Evolutionary conservation across 2,329 filamentous ascomycete genomes (phyloP).

Genomic region (Beauveria rudraprayagi): DNA sequence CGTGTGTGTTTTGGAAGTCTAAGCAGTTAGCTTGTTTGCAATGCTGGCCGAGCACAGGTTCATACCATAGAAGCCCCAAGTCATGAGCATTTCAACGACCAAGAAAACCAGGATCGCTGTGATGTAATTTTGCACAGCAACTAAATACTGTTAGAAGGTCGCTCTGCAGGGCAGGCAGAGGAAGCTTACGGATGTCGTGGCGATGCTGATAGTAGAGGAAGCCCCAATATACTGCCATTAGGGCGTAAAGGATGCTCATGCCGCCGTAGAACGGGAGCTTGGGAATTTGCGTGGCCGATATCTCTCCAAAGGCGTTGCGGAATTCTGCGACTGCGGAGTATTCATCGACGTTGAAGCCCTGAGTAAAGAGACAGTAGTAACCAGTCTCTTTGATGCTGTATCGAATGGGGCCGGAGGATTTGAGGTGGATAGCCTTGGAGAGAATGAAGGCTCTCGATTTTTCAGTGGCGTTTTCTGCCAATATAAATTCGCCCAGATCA

Average conservation of each 20-base stretch:
- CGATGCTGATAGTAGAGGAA: constrained; percentile 94
- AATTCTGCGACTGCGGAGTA: constrained; percentile 84
- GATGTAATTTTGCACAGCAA: constrained; percentile 98
- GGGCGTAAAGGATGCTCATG: constrained; percentile 85
- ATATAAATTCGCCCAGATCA: constrained; percentile 78
- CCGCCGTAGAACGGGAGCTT: constrained; percentile 97
- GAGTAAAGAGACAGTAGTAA: constrained; percentile 89
- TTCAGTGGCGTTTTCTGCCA: constrained; percentile 66
- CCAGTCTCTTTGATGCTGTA: constrained; percentile 85
- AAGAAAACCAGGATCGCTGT: constrained; percentile 93
- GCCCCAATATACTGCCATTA: constrained; percentile 77
- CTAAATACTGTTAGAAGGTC: constrained; percentile 35
- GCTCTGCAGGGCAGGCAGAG: background rate
- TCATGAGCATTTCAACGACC: constrained; percentile 94
- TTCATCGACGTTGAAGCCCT: constrained; percentile 56
- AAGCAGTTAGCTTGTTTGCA: constrained; percentile 26
- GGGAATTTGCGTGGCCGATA: constrained; percentile 89
- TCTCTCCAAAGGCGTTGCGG: constrained; percentile 91
- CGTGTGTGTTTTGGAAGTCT: constrained; percentile 87
- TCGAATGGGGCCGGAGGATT: constrained; percentile 63
- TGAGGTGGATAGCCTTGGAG: constrained; percentile 75
- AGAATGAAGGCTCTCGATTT: constrained; percentile 64
- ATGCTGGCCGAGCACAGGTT: background rate
- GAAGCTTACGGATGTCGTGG: constrained; percentile 70
- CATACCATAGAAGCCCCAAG: constrained; percentile 91